Base-by-base conservation (phyloP, 495 filamentous ascomycete species). In the Darksidea phi region DNA sequence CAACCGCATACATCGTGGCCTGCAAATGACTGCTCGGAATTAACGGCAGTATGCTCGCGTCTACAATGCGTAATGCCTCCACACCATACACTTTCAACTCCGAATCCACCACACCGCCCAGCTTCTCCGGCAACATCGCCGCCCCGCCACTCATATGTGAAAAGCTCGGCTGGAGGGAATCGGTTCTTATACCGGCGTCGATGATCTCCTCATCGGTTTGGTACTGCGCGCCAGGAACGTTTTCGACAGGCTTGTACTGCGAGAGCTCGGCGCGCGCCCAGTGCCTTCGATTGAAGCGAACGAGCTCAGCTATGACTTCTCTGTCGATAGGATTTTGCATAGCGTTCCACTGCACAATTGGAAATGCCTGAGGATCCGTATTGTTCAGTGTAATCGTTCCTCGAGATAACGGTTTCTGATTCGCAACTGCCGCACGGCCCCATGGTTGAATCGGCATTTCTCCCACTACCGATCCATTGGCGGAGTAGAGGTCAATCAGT, bases 21-120 rank as follows among this genome's bases (percentile, higher is more conserved):
- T 61, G 53, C 54, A 64, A 37, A 42, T 60, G 48, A n/a, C 34
- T 47, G 1, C 34, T 37, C 1, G 54, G 54, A n/a, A 67, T 61
- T 38, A 67, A 43, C 13, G 67, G 67, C 3, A 70, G 36, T 6
- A 70, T 59, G 50, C 60, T 65, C 11, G 68, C 66, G 67, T 69
- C 68, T 7, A 68, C 53, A 18, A 64, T 53, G 2, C 57, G 42
- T 36, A 71, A 20, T 26, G 48, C 53, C 32, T 61, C 11, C 17
- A 64, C 42, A 0, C 68, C 66, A 63, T 71, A 71, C 4, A 71
- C 58, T 23, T 55, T 56, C 1, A 71, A 25, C 17, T 52, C 37
- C 8, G n/a, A 28, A 41, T 52, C 62, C 13, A 71, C 66, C 28
- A 53, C 52, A 11, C 68, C 63, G 7, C 68, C 66, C n/a, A 51